Evolutionary conservation across 345 rosid genomes (phyloP).

Genomic region (Salix arbutifolia): DNA sequence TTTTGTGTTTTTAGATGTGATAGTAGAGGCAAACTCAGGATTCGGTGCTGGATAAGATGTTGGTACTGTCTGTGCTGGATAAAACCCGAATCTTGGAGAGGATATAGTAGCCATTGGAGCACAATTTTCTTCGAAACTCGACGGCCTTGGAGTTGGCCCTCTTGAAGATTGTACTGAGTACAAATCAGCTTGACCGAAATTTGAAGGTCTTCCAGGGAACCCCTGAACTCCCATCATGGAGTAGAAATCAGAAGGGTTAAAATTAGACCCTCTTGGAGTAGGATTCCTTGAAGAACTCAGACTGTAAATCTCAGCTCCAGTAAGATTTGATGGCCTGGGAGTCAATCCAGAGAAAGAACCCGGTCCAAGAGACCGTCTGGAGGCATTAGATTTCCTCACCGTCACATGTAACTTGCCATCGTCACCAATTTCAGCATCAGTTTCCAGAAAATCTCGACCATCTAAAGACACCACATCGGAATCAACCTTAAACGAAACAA

Average conservation of each 20-base stretch:
- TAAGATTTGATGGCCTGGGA: constrained; percentile 46
- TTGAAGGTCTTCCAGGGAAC: constrained; percentile 60
- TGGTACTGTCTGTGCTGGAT: constrained; percentile 56
- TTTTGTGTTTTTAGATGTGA: constrained; percentile 27
- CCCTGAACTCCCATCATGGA: constrained; percentile 62
- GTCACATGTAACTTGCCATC: constrained; percentile 45
- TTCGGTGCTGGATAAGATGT: constrained; percentile 82
- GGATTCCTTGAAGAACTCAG: constrained; percentile 43
- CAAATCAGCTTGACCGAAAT: constrained; percentile 76
- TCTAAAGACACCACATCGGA: constrained; percentile 42
- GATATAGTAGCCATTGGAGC: constrained; percentile 36
- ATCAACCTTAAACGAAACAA: constrained; percentile 45
- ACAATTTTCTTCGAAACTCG: constrained; percentile 46
- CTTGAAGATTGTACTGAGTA: constrained; percentile 75
- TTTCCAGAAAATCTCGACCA: constrained; percentile 38
- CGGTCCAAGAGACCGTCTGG: constrained; percentile 31
- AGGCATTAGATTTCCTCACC: constrained; percentile 42
- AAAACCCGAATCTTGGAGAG: constrained; percentile 73
- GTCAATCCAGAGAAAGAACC: constrained; percentile 36
- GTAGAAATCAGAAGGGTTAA: constrained; percentile 31
- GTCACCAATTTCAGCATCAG: constrained; percentile 39
- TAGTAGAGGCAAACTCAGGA: constrained; percentile 58
- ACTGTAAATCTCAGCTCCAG: constrained; percentile 50
- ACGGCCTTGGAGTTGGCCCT: constrained; percentile 45
- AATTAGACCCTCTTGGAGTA: constrained; percentile 47